Evolutionary conservation across 306 rosid genomes (phyloP).

Genomic region (Aeschynomene evenia): DNA sequence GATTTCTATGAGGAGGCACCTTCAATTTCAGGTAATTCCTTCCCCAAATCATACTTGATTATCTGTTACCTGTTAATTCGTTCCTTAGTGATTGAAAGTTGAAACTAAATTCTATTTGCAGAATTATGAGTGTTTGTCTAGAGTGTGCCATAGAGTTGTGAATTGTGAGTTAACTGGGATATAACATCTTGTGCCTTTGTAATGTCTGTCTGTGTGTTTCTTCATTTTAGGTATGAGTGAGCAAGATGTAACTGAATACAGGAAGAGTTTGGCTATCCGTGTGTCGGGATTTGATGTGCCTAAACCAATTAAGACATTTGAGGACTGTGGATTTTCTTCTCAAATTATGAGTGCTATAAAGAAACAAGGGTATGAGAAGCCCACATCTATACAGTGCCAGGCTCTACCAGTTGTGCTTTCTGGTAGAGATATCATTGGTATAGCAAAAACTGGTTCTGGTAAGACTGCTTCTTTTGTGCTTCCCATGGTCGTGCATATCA

Average conservation of each 20-base stretch:
- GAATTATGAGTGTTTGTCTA: neutral
- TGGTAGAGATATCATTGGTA: constrained; percentile 89
- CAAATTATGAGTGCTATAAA: constrained; percentile 86
- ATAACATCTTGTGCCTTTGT: neutral
- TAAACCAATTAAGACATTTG: constrained; percentile 80
- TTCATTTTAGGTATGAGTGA: constrained; percentile 72
- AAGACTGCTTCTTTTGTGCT: constrained; percentile 98
- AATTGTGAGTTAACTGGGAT: neutral
- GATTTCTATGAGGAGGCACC: constrained; percentile 89
- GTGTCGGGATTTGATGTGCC: constrained; percentile 91
- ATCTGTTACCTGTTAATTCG: neutral
- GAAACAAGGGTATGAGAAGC: constrained; percentile 90
- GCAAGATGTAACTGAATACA: constrained; percentile 73
- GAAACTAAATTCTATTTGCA: neutral
- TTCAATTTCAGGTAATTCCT: constrained; percentile 69
- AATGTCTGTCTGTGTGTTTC: neutral
- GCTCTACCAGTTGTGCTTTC: constrained; percentile 88
- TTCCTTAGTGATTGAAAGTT: no score
- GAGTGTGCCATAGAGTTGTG: constrained; percentile 7
- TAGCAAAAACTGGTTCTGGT: constrained; percentile 98
- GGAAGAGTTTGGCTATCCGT: constrained; percentile 90
- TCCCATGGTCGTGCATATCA: constrained; percentile 94
- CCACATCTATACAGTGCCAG: constrained; percentile 90
- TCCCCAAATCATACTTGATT: neutral
- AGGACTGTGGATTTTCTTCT: constrained; percentile 69